A percentile compares a stretch with the other conserved stretches of the same genome.
Conservation (phyloP, 2,329 filamentous ascomycete genomes). For the Fusarium torreyae region DNA sequence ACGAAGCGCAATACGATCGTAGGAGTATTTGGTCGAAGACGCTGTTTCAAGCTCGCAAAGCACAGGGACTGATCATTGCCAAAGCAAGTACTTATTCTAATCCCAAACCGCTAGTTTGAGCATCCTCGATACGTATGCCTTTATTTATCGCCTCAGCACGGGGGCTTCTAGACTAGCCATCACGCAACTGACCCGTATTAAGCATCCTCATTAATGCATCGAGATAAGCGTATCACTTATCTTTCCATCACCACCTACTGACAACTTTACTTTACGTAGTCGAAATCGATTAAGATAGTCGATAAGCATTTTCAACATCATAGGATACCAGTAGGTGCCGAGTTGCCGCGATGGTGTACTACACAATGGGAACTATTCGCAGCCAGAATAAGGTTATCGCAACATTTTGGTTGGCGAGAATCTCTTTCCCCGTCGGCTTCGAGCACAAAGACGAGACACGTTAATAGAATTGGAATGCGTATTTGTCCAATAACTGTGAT, state of each 20-base stretch:
- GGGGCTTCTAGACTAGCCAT: no score
- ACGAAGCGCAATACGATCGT: background rate
- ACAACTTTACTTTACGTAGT: background rate
- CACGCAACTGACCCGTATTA: no score
- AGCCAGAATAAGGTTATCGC: slow-evolving; percentile 2
- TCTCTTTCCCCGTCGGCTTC: background rate
- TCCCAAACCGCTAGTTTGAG: no score
- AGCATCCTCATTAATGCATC: background rate
- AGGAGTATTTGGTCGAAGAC: background rate
- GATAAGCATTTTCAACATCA: background rate
- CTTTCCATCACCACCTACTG: background rate
- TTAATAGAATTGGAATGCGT: no score
- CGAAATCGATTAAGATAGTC: background rate
- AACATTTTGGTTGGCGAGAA: background rate
- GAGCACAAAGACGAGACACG: no score
- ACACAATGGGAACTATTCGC: background rate
- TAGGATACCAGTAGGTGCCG: slow-evolving; percentile 1
- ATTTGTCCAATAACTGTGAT: no score
- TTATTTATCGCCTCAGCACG: no score
- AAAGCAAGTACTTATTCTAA: background rate
- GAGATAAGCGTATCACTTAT: no score
- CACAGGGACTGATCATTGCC: rapidly evolving
- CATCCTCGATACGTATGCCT: no score
- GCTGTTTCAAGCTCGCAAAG: background rate
- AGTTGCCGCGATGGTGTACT: background rate